A percentile compares a stretch with the other conserved stretches of the same genome.
Evolutionary conservation across 2,329 filamentous ascomycete species (phyloP).

Genomic region (Stagonosporopsis vannaccii): DNA sequence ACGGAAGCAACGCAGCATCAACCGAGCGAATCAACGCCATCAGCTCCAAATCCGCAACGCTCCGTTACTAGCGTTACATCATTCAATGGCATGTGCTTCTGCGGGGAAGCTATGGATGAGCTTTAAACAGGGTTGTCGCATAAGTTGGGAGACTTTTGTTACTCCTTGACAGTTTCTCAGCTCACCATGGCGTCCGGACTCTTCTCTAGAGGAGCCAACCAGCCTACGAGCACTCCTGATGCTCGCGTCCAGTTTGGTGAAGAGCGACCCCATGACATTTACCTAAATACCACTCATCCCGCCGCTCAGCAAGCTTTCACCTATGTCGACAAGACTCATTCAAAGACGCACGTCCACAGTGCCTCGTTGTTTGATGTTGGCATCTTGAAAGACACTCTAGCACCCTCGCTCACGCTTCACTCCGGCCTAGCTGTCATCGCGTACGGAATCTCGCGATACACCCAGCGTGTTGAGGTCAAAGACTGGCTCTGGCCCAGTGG

Average conservation of each 20-base stretch:
- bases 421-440: constrained; percentile 60
- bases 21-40: constrained; percentile 16
- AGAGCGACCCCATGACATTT: constrained; percentile 43
- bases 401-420: constrained; percentile 64
- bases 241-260: constrained; percentile 43
- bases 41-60: not conserved
- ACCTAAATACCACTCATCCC: constrained; percentile 36
- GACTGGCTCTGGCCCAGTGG: constrained; percentile 66
- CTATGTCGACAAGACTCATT: constrained; percentile 41
- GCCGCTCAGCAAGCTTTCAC: constrained; percentile 20
- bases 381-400: constrained; percentile 61
- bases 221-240: constrained; percentile 33
- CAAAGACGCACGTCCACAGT: constrained; percentile 41
- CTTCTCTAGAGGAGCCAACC: constrained; percentile 7
- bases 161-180: not conserved
- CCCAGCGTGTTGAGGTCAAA: constrained; percentile 65
- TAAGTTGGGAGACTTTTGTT: not conserved
- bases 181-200: constrained; percentile 17
- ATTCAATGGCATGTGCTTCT: constrained; percentile 21
- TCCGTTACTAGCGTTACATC: constrained; percentile 20
- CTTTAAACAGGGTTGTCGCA: constrained; percentile 14
- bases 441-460: constrained; percentile 60
- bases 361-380: constrained; percentile 54
- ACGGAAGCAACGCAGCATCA: constrained; percentile 10
- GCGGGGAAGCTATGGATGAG: constrained; percentile 18